Evolutionary conservation across 805 yeast species (phyloP), one percentile per base, ranked within the genome.

Genomic region (Monosporozyma siamensis): DNA sequence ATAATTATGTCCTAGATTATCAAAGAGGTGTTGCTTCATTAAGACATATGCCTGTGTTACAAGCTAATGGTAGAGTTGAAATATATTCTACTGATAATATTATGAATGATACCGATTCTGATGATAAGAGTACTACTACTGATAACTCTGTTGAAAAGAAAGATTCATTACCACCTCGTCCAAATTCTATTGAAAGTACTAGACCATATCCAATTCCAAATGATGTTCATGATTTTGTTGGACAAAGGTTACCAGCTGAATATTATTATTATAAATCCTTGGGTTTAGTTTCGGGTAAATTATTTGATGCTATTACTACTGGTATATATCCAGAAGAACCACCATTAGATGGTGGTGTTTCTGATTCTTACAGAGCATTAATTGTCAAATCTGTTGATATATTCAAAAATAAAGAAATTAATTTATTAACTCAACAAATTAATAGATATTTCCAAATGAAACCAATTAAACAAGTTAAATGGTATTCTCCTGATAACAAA

Each of bases 201-300:
- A 34, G 26, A 21, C 12, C 30, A 9, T 6, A 30, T 6, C 20
- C 18, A 12, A 47, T 82, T 38, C 97, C 97, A 3, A 75, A 77
- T 47, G 95, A 88, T 59, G 67, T 85, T 10, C 92, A 85, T 58
- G 88, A 80, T 37, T 74, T 88, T 38, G 71, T 92, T 39, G 87
- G 94, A 8, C 86, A 83, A 59, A 75, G 89, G 56, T 68, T 92
- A 40, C 94, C 97, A 2, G 83, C 86, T 42, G 97, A 89, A 63
- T 70, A 82, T 34, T 81, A 77, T 54, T 88, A 81, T 58, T 92
- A 87, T 61, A 77, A 77, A 56, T 81, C 94, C 1, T 61, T 82
- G 44, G 97, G 97, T 1, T 58, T 89, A 20, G 65, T 82, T 10
- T 47, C 52, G 20, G 56, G 59, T n/a, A 78, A 77, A 44, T 59